These are phyloP conservation scores for Tuctoria greenei DNA, from an alignment of 176 grass and related monocot species.

Conservation along the genomic window DNA sequence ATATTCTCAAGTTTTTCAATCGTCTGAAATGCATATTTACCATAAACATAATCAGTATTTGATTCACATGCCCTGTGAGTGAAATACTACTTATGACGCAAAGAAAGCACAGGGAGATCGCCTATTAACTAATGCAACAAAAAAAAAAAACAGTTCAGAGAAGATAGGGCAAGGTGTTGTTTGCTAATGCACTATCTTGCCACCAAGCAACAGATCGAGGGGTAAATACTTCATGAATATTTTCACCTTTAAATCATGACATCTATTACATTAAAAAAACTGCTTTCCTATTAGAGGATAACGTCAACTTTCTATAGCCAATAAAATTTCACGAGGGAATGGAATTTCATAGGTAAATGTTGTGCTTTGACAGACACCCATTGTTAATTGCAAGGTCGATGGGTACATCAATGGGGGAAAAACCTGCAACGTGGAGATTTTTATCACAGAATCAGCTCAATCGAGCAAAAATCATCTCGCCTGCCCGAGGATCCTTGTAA, in stretches of 20 bases:
- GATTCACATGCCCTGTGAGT: neutral
- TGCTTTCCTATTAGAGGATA: neutral
- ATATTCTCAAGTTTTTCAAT: constrained; percentile 75
- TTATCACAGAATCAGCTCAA: neutral
- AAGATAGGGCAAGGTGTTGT: neutral
- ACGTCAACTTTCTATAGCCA: neutral
- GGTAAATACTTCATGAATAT: neutral
- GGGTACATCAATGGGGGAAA: neutral
- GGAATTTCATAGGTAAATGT: neutral
- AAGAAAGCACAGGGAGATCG: neutral
- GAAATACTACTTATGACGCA: constrained; percentile 11
- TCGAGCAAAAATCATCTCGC: neutral
- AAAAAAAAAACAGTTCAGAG: neutral
- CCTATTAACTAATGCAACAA: neutral
- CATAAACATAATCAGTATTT: constrained; percentile 29
- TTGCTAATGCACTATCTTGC: neutral
- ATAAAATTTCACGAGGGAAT: neutral
- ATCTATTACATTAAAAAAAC: too few species aligned
- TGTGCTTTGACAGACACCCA: neutral
- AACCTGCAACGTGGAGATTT: neutral
- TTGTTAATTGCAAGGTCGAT: neutral
- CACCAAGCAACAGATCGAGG: neutral
- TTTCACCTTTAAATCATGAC: neutral
- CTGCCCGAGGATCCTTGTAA: neutral
- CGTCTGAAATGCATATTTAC: constrained; percentile 33